Evolutionary conservation across 768 basidiomycete species (phyloP).

Genomic region (Roridomyces roridus): DNA sequence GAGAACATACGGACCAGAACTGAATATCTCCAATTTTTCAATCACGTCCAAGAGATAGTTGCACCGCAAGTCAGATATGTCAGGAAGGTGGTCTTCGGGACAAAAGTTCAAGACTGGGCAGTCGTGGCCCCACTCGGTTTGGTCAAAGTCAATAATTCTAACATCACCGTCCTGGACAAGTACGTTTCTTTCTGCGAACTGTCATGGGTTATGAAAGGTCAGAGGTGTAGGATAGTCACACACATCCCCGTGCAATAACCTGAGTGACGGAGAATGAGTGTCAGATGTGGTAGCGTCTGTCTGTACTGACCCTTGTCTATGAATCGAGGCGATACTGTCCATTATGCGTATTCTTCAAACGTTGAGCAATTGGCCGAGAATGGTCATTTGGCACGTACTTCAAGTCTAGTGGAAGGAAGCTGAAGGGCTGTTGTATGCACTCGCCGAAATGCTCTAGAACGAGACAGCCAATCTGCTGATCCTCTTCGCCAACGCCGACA

Average conservation of each 20-base stretch:
- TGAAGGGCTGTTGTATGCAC: slow-evolving; percentile 37
- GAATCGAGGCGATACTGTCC: slow-evolving; percentile 39
- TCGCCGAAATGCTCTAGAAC: slow-evolving; percentile 45
- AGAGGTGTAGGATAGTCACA: neutral
- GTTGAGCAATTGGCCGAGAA: neutral
- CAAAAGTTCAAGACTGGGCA: slow-evolving; percentile 35
- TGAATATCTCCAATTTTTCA: slow-evolving; percentile 37
- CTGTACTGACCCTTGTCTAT: slow-evolving; percentile 39
- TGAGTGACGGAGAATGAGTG: too few species aligned
- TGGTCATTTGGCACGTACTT: slow-evolving; percentile 35
- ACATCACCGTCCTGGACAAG: slow-evolving; percentile 41
- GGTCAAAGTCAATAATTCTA: slow-evolving; percentile 47
- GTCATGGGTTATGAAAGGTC: too few species aligned
- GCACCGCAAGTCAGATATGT: slow-evolving; percentile 38
- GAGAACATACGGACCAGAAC: slow-evolving; percentile 14
- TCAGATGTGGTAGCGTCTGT: too few species aligned
- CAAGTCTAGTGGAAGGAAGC: slow-evolving; percentile 32
- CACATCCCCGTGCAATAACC: slow-evolving; percentile 42
- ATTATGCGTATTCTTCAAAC: slow-evolving; percentile 38
- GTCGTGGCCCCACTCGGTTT: slow-evolving; percentile 32
- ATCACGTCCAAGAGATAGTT: slow-evolving; percentile 39
- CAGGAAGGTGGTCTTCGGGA: slow-evolving; percentile 31
- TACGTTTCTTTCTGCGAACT: slow-evolving; percentile 49
- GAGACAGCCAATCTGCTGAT: slow-evolving; percentile 42
- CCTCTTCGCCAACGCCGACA: slow-evolving; percentile 36